Evolutionary conservation across 371 early-diverging fungal species (phyloP), one percentile per base, ranked within the genome.

Genomic region (Blakeslea trispora): DNA sequence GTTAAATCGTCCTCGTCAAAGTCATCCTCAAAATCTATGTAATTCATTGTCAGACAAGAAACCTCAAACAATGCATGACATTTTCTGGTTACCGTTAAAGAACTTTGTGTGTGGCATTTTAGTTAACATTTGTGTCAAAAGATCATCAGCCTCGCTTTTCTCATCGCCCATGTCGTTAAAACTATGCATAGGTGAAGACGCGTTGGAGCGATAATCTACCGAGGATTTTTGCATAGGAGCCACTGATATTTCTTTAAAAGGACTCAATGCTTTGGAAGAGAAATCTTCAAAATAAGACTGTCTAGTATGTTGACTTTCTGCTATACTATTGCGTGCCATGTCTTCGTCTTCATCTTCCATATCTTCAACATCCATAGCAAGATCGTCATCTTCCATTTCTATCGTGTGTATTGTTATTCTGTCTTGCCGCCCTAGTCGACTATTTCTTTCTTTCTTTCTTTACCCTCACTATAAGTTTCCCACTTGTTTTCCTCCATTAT

Each of bases 1-100:
- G 56, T 50, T 18, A 64, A 43, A 47, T 64, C 56, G 4, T 66
- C 66, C 18, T 66, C 61, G 42, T 66, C 66, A 43, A 66, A 66
- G 37, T 66, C 66, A 54, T 66, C 66, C 14, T 43, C 54, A 50
- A 66, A 61, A 1, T 28, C 63, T 63, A 37, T 32, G 11, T 19
- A 31, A n/a, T 31, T 11, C 31, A 34, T 31, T n/a, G 34, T 32
- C 14, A 19, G 8, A 14, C 22, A 1, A 41, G 18, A n/a, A 23
- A 45, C 1, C 22, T 17, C 11, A 23, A n/a, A n/a, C n/a, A n/a
- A n/a, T n/a, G n/a, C n/a, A n/a, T n/a, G n/a, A n/a, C n/a, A n/a
- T n/a, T n/a, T 0, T 21, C 15, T 13, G 42, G 41, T 66, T 57
- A 66, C 66, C 43, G 18, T 53, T 34, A 49, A 50, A 48, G 45